Base-by-base conservation (phyloP, 2,329 filamentous ascomycete genomes). In the Neofusicoccum sp. region DNA sequence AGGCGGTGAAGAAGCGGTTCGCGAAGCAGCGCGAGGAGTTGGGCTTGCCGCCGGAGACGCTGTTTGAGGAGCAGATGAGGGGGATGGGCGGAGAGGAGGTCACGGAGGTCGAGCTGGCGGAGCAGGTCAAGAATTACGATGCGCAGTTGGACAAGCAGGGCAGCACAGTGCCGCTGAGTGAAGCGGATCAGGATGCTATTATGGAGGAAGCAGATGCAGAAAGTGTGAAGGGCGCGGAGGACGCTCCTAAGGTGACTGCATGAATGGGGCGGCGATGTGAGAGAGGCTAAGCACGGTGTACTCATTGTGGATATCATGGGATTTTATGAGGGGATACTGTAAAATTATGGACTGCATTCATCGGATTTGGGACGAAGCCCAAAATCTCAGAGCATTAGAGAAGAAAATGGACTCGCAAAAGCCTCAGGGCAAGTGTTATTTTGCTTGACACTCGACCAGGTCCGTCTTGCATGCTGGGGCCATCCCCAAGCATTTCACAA, bases 1-100 rank as follows among this genome's bases (percentile, higher is more conserved):
- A 81, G 1, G 77, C 78, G 20, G 83, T 96, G 54, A 86, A 87
- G 73, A 82, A 83, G 66, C 80, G 84, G 65, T 90, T 92, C 70
- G 82, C 83, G 43, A 73, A 77, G 53, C 82, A 96, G 78, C 81
- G 91, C 63, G 77, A 80, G 61, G 78, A 78, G 20, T 73, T 95
- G 53, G 90, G 91, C 0, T 70, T 96, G 62, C 81, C 83, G 4
- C 78, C 82, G 49, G 67, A 68, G 9, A 67, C 65, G 6, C 71
- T 74, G 48, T 69, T 72, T 58, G 64, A 67, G 40, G 69, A 72
- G 56, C 71, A 71, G 71, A 30, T 40, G 51, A 49, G 44, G 45
- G 43, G 34, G 7, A 51, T 47, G 58, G 14, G 14, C 14, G 61
- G 59, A 9, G 33, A 61, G 43, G 26, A 11, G 49, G 79, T 82